These are phyloP conservation scores for Alnus rubra DNA, from an alignment of 306 rosid species.

Conservation along the genomic window DNA sequence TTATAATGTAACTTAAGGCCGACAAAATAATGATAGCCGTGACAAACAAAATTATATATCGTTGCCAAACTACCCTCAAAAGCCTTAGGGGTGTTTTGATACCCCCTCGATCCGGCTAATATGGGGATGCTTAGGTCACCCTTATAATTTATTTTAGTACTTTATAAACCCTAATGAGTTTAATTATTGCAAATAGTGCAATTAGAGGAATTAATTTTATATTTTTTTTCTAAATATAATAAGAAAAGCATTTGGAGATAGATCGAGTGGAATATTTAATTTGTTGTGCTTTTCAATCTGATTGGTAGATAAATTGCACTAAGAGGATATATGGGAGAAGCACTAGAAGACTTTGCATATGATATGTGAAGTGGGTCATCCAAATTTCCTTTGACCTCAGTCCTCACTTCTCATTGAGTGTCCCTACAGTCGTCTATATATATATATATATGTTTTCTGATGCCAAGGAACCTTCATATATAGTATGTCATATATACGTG, in stretches of 20 bases:
- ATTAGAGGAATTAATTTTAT: too few relatives aligned
- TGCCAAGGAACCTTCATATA: constrained; percentile 17
- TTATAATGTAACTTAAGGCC: too few relatives aligned
- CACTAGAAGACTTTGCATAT: constrained; percentile 34
- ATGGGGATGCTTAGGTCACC: too few relatives aligned
- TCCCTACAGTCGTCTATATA: not conserved
- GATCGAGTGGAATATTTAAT: constrained; percentile 24
- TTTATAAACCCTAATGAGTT: too few relatives aligned
- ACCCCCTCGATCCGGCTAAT: too few relatives aligned
- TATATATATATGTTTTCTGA: constrained; percentile 2
- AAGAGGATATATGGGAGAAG: constrained; percentile 25
- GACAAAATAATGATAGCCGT: too few relatives aligned
- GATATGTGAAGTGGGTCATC: constrained; percentile 37
- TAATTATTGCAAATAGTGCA: too few relatives aligned
- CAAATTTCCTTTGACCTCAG: constrained; percentile 45
- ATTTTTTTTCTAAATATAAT: too few relatives aligned
- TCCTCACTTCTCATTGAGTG: constrained; percentile 40
- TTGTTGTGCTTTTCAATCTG: constrained; percentile 28
- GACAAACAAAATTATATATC: too few relatives aligned
- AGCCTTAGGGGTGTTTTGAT: too few relatives aligned
- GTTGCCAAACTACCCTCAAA: too few relatives aligned
- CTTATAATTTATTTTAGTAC: too few relatives aligned
- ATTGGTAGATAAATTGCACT: constrained; percentile 42
- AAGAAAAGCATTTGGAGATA: constrained; percentile 31
- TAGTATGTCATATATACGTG: not conserved